Evolutionary conservation across 345 rosid genomes (phyloP).

Genomic region (Eucalyptus lansdowneana): DNA sequence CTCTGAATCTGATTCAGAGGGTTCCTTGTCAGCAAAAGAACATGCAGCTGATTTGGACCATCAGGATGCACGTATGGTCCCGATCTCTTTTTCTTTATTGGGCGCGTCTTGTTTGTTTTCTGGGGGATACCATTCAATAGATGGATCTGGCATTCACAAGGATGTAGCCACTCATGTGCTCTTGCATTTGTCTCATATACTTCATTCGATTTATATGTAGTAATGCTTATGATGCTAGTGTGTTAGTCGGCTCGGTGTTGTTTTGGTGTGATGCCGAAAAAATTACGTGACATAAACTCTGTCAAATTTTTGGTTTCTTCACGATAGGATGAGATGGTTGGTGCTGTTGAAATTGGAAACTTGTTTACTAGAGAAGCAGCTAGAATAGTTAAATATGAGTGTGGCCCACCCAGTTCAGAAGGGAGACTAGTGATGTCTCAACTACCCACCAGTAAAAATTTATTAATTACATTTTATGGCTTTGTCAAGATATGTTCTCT

Average conservation of each 20-base stretch:
- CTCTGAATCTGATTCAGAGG: neutral
- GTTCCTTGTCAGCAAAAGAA: neutral
- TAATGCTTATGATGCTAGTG: neutral
- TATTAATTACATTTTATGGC: neutral
- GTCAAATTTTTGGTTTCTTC: neutral
- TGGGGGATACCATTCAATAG: neutral
- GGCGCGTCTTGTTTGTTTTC: neutral
- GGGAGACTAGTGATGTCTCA: conserved; percentile 7
- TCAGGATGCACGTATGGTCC: neutral
- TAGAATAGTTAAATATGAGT: neutral
- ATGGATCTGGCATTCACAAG: neutral
- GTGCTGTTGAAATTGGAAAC: neutral
- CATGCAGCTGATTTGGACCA: neutral
- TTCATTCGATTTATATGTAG: neutral
- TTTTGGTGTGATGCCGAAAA: neutral
- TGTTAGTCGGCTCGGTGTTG: neutral
- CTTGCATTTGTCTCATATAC: neutral
- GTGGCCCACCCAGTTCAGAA: neutral
- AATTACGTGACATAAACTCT: neutral
- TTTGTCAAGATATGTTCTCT: neutral
- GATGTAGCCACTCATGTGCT: neutral
- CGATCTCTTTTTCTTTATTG: neutral
- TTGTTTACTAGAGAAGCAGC: neutral
- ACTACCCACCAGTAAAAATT: neutral
- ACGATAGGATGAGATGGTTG: neutral